phyloP scores from a whole-genome alignment of 1,139 yeast genomes.

The Taphrina deformans region DNA sequence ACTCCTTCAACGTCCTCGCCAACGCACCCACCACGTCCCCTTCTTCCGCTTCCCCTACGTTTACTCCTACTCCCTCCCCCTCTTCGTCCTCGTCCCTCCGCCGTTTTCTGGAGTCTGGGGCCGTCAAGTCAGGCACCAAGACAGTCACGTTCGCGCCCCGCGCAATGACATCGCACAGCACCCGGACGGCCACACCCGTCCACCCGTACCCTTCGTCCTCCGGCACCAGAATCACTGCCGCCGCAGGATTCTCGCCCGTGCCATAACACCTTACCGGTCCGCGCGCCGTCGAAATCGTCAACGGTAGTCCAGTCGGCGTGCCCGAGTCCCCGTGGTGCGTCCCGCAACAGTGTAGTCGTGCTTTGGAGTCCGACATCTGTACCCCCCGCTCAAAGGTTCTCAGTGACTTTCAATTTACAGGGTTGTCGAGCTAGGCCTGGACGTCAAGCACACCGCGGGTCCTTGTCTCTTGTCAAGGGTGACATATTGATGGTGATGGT shows the following conservation, averaged over 20 bases:
- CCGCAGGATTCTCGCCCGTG: slow-evolving; percentile 12
- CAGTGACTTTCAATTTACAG: background rate
- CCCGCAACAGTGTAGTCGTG: slow-evolving; percentile 31
- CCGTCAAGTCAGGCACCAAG: slow-evolving; percentile 2
- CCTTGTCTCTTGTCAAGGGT: too few species aligned
- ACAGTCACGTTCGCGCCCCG: slow-evolving; percentile 28
- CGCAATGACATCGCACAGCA: slow-evolving; percentile 21
- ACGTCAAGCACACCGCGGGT: too few species aligned
- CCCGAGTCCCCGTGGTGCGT: background rate
- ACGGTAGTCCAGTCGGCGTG: background rate
- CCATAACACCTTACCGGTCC: slow-evolving; percentile 15
- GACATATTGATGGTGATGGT: background rate
- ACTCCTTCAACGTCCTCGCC: background rate
- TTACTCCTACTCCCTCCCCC: background rate
- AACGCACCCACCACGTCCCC: background rate
- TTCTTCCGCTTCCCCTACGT: background rate
- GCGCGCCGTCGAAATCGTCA: background rate
- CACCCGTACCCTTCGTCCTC: background rate
- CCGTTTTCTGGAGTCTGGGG: background rate
- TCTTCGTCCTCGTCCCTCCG: background rate
- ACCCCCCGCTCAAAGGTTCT: too few species aligned
- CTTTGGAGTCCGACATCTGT: slow-evolving; percentile 9
- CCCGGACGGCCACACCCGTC: background rate
- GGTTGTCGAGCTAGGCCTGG: too few species aligned
- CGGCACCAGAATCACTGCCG: slow-evolving; percentile 19